phyloP scores from a whole-genome alignment of 441 rosid species.

The Breynia disticha region DNA sequence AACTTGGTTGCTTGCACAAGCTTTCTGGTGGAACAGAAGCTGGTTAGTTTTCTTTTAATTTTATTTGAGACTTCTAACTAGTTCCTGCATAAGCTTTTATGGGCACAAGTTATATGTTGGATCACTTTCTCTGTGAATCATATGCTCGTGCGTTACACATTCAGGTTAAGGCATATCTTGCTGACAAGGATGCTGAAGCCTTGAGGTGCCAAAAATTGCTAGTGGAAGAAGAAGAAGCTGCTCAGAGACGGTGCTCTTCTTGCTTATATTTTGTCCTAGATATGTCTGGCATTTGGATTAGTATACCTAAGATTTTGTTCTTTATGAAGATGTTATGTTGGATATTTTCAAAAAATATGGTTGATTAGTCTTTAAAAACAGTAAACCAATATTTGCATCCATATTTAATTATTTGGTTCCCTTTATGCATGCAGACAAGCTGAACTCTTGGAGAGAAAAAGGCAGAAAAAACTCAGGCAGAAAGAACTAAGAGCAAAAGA shows the following conservation, averaged over 20 bases:
- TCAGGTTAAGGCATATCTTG: slow-evolving; percentile 84
- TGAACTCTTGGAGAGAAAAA: slow-evolving; percentile 73
- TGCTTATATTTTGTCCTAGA: not conserved
- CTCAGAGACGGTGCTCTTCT: slow-evolving; percentile 56
- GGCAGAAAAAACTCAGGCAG: slow-evolving; percentile 77
- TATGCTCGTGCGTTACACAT: no score
- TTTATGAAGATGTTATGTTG: no score
- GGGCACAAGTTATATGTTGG: slow-evolving; percentile 1
- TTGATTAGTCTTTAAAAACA: no score
- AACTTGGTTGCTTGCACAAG: slow-evolving; percentile 78
- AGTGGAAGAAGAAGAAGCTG: slow-evolving; percentile 96
- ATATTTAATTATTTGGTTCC: slow-evolving; percentile 1
- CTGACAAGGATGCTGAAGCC: slow-evolving; percentile 93
- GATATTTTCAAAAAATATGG: no score
- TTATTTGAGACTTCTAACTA: not conserved
- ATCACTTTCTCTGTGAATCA: slow-evolving; percentile 2
- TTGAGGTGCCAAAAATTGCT: slow-evolving; percentile 84
- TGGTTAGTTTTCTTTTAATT: slow-evolving; percentile 38
- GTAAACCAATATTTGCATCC: not conserved
- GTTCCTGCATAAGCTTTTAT: not conserved
- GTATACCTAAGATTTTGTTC: no score
- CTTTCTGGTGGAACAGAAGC: slow-evolving; percentile 76
- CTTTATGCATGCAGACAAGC: slow-evolving; percentile 45
- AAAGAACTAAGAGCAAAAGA: slow-evolving; percentile 78
- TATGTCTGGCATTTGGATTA: not conserved